Conservation (phyloP, 2,329 filamentous ascomycete species). For the Elsinoe necatrix region DNA sequence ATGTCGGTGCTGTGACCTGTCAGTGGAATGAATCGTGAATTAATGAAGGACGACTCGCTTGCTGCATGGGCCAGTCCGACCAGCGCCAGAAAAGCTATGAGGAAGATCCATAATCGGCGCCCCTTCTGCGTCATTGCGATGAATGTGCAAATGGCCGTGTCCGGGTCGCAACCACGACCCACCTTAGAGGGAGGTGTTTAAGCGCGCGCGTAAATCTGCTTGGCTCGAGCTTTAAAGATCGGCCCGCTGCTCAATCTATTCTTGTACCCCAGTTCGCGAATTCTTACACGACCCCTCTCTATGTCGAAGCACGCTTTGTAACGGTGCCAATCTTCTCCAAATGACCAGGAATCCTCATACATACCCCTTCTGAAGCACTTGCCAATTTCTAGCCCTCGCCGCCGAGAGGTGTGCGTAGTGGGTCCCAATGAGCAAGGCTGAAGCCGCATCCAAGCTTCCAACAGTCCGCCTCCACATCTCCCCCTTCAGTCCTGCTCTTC, state of each 20-base stretch:
- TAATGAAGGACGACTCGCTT: constrained; percentile 28
- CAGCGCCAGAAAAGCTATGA: constrained; percentile 13
- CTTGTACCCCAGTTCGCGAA: background rate
- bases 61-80: constrained; percentile 12
- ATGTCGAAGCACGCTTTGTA: background rate
- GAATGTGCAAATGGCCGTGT: background rate
- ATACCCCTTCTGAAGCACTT: background rate
- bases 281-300: background rate
- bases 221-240: background rate
- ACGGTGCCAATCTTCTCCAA: background rate
- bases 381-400: background rate
- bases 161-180: background rate
- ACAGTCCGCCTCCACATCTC: constrained; percentile 70
- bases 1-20: constrained; percentile 41
- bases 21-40: background rate
- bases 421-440: constrained; percentile 13
- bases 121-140: constrained; percentile 5
- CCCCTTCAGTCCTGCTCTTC: constrained; percentile 68
- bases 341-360: background rate
- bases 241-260: background rate
- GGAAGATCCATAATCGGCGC: constrained; percentile 13
- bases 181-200: background rate
- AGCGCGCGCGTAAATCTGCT: background rate
- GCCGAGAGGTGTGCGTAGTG: background rate
- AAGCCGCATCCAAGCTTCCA: constrained; percentile 16